phyloP scores from a whole-genome alignment of 148 eudicot species.

The Vaccinium darrowii region DNA sequence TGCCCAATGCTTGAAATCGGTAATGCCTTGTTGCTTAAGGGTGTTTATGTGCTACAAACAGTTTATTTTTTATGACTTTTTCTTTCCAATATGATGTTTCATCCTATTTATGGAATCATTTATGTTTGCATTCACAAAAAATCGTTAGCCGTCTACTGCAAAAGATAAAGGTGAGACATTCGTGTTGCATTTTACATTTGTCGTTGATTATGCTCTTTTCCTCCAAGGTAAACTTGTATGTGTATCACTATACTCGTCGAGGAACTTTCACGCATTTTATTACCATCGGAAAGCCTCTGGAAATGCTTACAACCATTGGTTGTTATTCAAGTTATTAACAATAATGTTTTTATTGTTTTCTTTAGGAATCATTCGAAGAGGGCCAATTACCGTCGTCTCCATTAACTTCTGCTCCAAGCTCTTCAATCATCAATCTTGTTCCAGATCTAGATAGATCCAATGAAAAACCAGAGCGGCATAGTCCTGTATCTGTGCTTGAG shows the following conservation, averaged over 20 bases:
- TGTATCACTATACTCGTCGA: background rate
- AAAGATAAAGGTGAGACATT: conserved; percentile 13
- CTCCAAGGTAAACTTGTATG: background rate
- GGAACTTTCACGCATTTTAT: background rate
- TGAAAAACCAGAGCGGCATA: conserved; percentile 62
- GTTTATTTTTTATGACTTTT: background rate
- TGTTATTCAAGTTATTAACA: background rate
- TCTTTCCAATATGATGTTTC: background rate
- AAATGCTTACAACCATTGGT: background rate
- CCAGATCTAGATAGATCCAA: conserved; percentile 35
- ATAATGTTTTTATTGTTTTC: conserved; percentile 1
- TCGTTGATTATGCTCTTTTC: background rate
- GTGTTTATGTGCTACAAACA: background rate
- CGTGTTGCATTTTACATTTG: background rate
- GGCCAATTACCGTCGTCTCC: conserved; percentile 43
- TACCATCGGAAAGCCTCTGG: background rate
- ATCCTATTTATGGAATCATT: background rate
- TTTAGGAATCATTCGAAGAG: conserved; percentile 48
- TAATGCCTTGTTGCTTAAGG: conserved; percentile 22
- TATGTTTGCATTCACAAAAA: background rate
- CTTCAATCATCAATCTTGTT: conserved; percentile 32
- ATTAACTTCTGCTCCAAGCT: conserved; percentile 32
- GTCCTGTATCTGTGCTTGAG: conserved; percentile 94
- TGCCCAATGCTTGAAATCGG: conserved; percentile 33
- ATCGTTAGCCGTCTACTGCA: background rate